phyloP scores from a whole-genome alignment of 2,329 filamentous ascomycete species.

The Xylaria sp. region DNA sequence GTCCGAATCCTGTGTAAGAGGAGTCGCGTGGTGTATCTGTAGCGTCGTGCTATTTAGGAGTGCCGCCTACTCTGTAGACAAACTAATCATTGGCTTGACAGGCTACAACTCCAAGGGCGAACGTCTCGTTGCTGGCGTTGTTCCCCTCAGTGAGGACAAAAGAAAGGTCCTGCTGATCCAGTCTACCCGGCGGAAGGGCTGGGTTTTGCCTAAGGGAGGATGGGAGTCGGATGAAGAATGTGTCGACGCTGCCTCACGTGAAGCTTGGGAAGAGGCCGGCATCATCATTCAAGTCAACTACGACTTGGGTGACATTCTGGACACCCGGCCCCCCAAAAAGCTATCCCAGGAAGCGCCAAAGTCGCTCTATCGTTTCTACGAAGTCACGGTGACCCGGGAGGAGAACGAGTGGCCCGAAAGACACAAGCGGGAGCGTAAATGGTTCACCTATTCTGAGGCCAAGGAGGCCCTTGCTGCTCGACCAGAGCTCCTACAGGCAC shows the following conservation, averaged over 20 bases:
- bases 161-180: constrained; percentile 88
- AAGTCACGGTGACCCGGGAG: constrained; percentile 82
- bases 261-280: constrained; percentile 97
- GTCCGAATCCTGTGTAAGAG: background rate
- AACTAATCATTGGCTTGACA: constrained; percentile 44
- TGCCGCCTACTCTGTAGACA: constrained; percentile 29
- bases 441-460: constrained; percentile 85
- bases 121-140: constrained; percentile 89
- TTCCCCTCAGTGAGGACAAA: constrained; percentile 81
- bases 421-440: constrained; percentile 83
- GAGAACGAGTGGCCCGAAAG: constrained; percentile 88
- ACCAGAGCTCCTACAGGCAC: constrained; percentile 82
- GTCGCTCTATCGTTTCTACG: constrained; percentile 73
- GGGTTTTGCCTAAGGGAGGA: constrained; percentile 96
- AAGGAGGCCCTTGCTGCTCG: constrained; percentile 67
- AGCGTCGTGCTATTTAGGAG: constrained; percentile 23
- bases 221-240: constrained; percentile 95
- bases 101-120: constrained; percentile 91
- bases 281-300: constrained; percentile 79
- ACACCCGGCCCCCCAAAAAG: constrained; percentile 75
- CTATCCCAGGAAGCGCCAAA: constrained; percentile 56
- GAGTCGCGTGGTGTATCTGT: constrained; percentile 8
- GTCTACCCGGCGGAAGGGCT: constrained; percentile 82
- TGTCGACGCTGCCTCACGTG: constrained; percentile 75
- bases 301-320: constrained; percentile 80